Conservation (phyloP, 116 monocot species). For the Phalaenopsis hybrid region DNA sequence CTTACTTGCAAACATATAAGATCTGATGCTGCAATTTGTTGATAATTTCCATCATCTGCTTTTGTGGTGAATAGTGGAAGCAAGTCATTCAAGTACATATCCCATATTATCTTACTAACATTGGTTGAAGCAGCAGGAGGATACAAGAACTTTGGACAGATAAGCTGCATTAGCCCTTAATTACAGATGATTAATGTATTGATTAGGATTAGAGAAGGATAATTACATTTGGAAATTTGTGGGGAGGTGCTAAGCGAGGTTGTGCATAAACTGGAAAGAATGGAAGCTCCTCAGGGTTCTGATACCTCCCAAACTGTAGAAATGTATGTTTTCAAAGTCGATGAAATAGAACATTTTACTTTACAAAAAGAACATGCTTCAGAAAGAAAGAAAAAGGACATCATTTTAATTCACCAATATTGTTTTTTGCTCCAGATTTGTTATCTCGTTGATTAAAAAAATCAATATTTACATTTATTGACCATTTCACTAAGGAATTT, state of each 20-base stretch:
- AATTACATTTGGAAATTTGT: constrained; percentile 34
- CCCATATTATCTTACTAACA: constrained; percentile 58
- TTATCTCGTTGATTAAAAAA: too few species aligned
- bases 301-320: constrained; percentile 71
- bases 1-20: constrained; percentile 73
- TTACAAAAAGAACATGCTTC: too few species aligned
- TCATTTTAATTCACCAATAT: too few species aligned
- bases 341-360: too few species aligned
- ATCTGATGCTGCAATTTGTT: constrained; percentile 48
- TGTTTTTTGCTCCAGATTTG: too few species aligned
- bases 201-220: background rate
- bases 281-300: constrained; percentile 72
- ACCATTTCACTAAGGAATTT: too few species aligned
- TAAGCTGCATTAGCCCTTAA: background rate
- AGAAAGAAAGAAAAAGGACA: too few species aligned
- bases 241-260: constrained; percentile 18
- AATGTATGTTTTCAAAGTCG: too few species aligned
- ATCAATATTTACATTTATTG: too few species aligned
- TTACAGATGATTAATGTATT: background rate
- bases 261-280: constrained; percentile 46
- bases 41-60: constrained; percentile 79
- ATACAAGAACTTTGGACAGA: constrained; percentile 35
- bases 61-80: constrained; percentile 48
- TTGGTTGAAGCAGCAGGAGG: constrained; percentile 53
- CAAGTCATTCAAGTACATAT: constrained; percentile 50